phyloP scores from a whole-genome alignment of 2,329 filamentous ascomycete species.

The Camillea tinctor region DNA sequence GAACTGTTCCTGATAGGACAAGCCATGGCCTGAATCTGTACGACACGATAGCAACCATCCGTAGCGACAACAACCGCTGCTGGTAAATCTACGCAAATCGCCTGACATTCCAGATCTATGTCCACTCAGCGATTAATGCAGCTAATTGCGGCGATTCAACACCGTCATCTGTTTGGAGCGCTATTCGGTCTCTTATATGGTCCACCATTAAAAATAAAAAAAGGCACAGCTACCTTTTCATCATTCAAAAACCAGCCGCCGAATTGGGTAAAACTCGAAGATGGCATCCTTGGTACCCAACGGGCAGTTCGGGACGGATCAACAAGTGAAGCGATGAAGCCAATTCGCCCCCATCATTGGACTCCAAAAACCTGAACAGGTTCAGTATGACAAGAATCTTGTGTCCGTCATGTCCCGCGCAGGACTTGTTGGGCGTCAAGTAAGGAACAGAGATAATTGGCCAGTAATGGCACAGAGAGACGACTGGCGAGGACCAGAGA shows the following conservation, averaged over 20 bases:
- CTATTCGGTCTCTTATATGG: not conserved
- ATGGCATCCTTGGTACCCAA: conserved; percentile 20
- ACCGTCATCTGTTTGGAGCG: too few relatives aligned
- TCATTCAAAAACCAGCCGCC: not conserved
- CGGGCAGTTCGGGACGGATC: conserved; percentile 9
- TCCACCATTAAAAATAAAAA: not conserved
- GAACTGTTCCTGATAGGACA: conserved; percentile 18
- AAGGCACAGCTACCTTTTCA: not conserved
- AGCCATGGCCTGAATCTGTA: not conserved
- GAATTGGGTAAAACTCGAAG: not conserved
- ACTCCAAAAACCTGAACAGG: conserved; percentile 10
- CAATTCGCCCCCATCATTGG: conserved; percentile 30
- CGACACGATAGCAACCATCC: not conserved
- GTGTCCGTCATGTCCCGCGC: conserved; percentile 5
- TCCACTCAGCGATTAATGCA: not conserved
- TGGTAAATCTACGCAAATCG: not conserved
- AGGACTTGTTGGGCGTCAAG: conserved; percentile 29
- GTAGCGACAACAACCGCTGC: not conserved
- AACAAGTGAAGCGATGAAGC: conserved; percentile 12
- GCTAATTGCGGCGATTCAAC: not conserved
- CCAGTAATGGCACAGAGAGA: not conserved
- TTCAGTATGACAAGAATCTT: conserved; percentile 25
- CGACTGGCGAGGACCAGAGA: conserved; percentile 1
- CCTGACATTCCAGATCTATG: not conserved
- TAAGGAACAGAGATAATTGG: conserved; percentile 13